These are phyloP conservation scores for Fusarium haematococcum DNA, from an alignment of 2,329 filamentous ascomycete species.

Conservation along the genomic window DNA sequence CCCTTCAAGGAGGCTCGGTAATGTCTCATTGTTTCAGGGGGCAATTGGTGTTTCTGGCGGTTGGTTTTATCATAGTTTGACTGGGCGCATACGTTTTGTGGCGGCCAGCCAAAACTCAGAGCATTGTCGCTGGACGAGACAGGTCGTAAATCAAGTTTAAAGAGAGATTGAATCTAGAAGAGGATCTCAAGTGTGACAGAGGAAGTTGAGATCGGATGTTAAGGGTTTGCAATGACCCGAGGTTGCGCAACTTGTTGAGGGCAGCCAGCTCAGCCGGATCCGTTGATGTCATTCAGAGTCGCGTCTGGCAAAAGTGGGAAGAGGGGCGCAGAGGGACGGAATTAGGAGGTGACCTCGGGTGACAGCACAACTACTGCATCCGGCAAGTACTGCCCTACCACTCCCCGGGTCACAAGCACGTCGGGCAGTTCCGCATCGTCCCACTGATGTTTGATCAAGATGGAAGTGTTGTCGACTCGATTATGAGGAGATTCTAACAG, in stretches of 20 bases:
- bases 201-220: conserved; percentile 2
- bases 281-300: conserved; percentile 44
- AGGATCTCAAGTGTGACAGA: background rate
- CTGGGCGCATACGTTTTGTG: conserved; percentile 33
- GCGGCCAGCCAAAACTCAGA: conserved; percentile 18
- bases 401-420: conserved; percentile 6
- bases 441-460: conserved; percentile 8
- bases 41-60: conserved; percentile 18
- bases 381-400: conserved; percentile 21
- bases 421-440: conserved; percentile 23
- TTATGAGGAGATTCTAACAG: background rate
- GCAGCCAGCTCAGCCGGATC: conserved; percentile 9
- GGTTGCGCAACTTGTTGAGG: conserved; percentile 35
- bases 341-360: conserved; percentile 22
- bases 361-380: background rate
- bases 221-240: conserved; percentile 23
- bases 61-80: conserved; percentile 19
- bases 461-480: conserved; percentile 13
- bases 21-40: conserved; percentile 35
- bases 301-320: conserved; percentile 33
- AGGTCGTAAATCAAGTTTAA: background rate
- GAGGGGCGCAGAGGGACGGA: conserved; percentile 7
- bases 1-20: conserved; percentile 38
- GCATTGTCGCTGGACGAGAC: conserved; percentile 15
- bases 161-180: conserved; percentile 14